These are phyloP conservation scores for Saposhnikovia divaricata DNA, from an alignment of 129 eudicot genomes.

Conservation along the genomic window DNA sequence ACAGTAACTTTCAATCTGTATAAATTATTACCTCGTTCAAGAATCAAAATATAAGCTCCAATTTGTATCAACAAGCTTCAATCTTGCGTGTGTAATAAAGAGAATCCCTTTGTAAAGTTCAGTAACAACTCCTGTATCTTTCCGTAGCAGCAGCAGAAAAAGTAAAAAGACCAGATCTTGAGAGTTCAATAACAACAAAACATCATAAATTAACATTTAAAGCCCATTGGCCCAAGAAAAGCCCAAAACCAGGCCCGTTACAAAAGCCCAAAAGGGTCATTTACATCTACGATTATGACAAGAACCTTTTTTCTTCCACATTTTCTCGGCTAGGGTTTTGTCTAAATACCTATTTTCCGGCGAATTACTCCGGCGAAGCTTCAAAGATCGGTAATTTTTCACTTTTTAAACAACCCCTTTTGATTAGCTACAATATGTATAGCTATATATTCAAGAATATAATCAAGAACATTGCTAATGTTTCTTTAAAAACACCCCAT, in stretches of 20 bases:
- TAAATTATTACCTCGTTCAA: too few species aligned
- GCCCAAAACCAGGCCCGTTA: neutral
- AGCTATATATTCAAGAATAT: conserved; percentile 3
- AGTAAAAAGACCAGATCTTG: neutral
- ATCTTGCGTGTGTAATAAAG: neutral
- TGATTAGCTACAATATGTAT: neutral
- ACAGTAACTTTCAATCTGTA: too few species aligned
- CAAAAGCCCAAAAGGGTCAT: neutral
- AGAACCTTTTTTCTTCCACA: neutral
- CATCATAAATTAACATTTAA: neutral
- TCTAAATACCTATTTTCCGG: neutral
- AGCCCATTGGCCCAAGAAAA: neutral
- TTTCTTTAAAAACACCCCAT: neutral
- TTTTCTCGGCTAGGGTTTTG: neutral
- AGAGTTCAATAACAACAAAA: neutral
- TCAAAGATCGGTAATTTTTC: conserved; percentile 6
- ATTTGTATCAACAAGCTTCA: neutral
- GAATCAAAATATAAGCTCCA: too few species aligned
- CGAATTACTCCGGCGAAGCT: neutral
- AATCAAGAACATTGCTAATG: neutral
- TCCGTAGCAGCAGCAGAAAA: neutral
- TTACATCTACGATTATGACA: neutral
- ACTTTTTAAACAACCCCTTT: neutral
- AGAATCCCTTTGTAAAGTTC: neutral
- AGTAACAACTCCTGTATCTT: neutral